A percentile compares a stretch with the other conserved stretches of the same genome.
Evolutionary conservation across 2,329 filamentous ascomycete species (phyloP).

Genomic region (Trichoderma polysporum): DNA sequence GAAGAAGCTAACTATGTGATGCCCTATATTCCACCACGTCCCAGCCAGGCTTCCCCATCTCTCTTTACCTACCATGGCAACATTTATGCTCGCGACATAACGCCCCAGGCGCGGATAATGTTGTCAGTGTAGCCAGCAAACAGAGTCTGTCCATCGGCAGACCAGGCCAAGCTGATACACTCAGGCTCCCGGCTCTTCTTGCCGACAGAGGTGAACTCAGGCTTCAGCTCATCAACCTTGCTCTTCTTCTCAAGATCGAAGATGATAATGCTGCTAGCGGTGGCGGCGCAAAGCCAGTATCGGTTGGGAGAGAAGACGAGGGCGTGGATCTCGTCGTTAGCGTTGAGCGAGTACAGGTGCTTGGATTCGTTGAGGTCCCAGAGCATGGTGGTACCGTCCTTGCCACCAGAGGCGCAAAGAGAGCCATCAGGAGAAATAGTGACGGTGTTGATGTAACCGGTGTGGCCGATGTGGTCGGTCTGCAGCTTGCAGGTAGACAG

Average conservation of each 20-base stretch:
- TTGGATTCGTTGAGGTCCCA: constrained; percentile 99
- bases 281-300: constrained; percentile 99
- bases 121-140: constrained; percentile 99
- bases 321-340: constrained; percentile 99
- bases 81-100: constrained; percentile 85
- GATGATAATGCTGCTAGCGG: constrained; percentile 97
- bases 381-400: constrained; percentile 99
- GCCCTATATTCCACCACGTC: constrained; percentile 13
- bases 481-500: constrained; percentile 98
- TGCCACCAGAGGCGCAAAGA: constrained; percentile 97
- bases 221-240: constrained; percentile 99
- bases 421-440: constrained; percentile 99
- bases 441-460: constrained; percentile 99
- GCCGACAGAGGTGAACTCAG: constrained; percentile 93
- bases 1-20: constrained; percentile 18
- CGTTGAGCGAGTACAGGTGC: constrained; percentile 99
- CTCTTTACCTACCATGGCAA: constrained; percentile 5
- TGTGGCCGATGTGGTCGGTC: constrained; percentile 99
- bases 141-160: constrained; percentile 96
- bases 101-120: constrained; percentile 96
- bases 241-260: constrained; percentile 99
- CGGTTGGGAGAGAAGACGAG: constrained; percentile 99
- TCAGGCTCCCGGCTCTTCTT: constrained; percentile 99
- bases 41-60: constrained; percentile 1
- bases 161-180: constrained; percentile 97